These are phyloP conservation scores for Zymoseptoria crescenta DNA, from an alignment of 2,329 filamentous ascomycete species.

Conservation along the genomic window DNA sequence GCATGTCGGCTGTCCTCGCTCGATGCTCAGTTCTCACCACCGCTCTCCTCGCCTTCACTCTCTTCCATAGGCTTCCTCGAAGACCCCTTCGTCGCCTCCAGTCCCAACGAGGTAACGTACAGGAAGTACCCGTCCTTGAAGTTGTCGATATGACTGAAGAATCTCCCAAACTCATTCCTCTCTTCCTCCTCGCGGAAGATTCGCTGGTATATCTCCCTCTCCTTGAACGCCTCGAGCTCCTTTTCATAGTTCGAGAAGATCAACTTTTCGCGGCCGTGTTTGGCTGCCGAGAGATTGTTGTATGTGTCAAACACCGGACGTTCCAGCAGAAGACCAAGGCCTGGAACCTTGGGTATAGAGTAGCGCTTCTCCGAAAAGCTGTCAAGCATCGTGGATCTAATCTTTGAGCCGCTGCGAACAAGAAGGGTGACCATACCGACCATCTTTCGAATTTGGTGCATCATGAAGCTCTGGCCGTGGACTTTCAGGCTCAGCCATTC, in stretches of 20 bases:
- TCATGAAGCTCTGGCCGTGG: conserved; percentile 98
- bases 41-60: conserved; percentile 3
- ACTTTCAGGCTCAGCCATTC: conserved; percentile 96
- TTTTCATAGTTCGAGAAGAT: conserved; percentile 71
- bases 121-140: conserved; percentile 43
- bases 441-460: conserved; percentile 99
- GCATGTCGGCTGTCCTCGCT: too few relatives aligned
- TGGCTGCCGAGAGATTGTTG: conserved; percentile 62
- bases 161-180: conserved; percentile 59
- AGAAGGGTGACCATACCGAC: conserved; percentile 83
- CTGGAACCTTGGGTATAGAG: conserved; percentile 88
- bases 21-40: conserved; percentile 1
- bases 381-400: conserved; percentile 58
- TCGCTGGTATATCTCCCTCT: conserved; percentile 80
- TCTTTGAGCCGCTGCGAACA: conserved; percentile 68
- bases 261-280: conserved; percentile 59
- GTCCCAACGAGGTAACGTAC: conserved; percentile 43
- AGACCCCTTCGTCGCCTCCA: conserved; percentile 35
- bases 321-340: conserved; percentile 79
- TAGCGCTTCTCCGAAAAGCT: conserved; percentile 66
- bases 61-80: conserved; percentile 12
- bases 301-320: conserved; percentile 85
- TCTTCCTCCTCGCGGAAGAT: conserved; percentile 84
- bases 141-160: conserved; percentile 46
- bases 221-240: conserved; percentile 81